Evolutionary conservation across 2,329 filamentous ascomycete genomes (phyloP), one percentile per base, ranked within the genome.

Genomic region (Ceratocystis eucalypticola): DNA sequence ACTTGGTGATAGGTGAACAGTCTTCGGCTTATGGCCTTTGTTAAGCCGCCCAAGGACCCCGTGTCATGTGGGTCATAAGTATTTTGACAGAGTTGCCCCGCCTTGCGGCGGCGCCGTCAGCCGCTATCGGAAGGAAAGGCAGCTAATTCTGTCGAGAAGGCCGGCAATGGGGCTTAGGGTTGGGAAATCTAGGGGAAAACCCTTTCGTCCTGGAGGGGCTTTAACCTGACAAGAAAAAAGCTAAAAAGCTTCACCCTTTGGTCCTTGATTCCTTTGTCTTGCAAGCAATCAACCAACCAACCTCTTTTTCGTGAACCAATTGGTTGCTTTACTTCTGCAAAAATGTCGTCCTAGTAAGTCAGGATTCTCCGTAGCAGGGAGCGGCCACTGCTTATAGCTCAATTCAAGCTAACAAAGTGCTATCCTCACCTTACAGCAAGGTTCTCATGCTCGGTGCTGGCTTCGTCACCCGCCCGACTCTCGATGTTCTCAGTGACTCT

Each of bases 391-490:
- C n/a, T 25, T 30, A n/a, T 20, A 33, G 62, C 28, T 53, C 46
- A 44, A 6, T 6, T 8, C 25, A 61, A 30, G 12, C 66, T 59
- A 67, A 46, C 44, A 44, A 45, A 45, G 17, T 30, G 20, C 20
- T 57, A 44, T 41, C 61, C 44, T 28, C 46, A 22, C 22, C 44
- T 45, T 48, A 22, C 20, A 67, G 66, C 30, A 67, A 65, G 63
- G 66, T 67, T 62, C 66, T 67, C 59, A 67, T 67, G 66, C 66
- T 67, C 71, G 80, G 80, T 69, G 77, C 81, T 66, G 81, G 81
- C 73, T 82, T 82, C 74, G 84, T 87, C 70, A 82, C 84, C 70
- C 80, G 79, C 72, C 85, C 86, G 66, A 86, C 85, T 20, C 80
- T 88, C 68, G 82, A 88, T 70, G 78, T 87, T 69, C 80, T 88